Evolutionary conservation across 148 eudicot genomes (phyloP), one percentile per base, ranked within the genome.

Genomic region (Suaeda aralocaspica): DNA sequence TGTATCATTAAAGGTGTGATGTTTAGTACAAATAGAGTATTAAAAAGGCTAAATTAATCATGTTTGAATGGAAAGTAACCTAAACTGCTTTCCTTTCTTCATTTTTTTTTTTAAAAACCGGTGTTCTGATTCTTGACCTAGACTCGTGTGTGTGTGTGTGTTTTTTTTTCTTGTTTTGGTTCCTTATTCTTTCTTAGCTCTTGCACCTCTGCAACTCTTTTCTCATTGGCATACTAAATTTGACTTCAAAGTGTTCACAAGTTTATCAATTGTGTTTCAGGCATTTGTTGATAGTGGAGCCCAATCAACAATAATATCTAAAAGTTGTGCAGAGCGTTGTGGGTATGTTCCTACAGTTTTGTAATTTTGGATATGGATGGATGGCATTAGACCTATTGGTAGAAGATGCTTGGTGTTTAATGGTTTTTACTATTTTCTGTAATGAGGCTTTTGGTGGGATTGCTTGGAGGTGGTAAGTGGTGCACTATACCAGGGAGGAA

Each of bases 271-370:
- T 73, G 56, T 72, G 50, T 77, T 74, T 73, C 80, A 94, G 98
- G 98, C 98, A 34, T 91, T 94, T 80, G 98, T 94, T 73, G 97
- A 91, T 74, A 94, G 98, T 83, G 98, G 97, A 74, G 98, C 98
- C 53, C 98, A 94, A 83, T 89, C 98, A 52, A 94, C 98, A 69
- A 91, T 94, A 48, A 94, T 94, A 78, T 94, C 98, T 74, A 91
- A 94, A 87, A 87, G 79, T 76, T 94, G 97, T 67, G 98, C 97
- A 2, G 98, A 94, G 69, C 97, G 97, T 67, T 91, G 92, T 81
- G 98, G 98, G 97, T 93, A 80, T 75, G 96, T 75, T 67, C 41
- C 59, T n/a, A 58, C 49, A 10, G 14, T 46, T 45, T 0, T 65
- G 19, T 50, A 29, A 29, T n/a, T n/a, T n/a, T 29, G 29, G 9